Conservation (phyloP, 2,329 filamentous ascomycete genomes). For the Aspergillus arachidicola region DNA sequence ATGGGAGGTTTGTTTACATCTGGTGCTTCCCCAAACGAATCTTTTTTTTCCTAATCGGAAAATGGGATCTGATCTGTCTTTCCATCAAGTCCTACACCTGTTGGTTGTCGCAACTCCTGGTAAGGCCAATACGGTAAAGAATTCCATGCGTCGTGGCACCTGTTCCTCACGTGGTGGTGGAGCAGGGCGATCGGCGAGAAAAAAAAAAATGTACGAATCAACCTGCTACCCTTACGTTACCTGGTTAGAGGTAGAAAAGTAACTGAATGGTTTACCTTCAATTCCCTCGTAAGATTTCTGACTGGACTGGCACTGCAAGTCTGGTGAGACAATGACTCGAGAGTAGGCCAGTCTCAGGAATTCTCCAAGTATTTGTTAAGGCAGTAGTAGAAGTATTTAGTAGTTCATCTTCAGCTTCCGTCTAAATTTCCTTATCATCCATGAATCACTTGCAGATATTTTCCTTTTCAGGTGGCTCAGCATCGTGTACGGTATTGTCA, state of each 20-base stretch:
- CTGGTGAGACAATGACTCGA: neutral
- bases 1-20: neutral
- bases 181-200: neutral
- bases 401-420: neutral
- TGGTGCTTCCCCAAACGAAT: neutral
- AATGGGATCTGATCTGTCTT: neutral
- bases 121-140: neutral
- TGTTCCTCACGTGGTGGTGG: slow-evolving; percentile 4
- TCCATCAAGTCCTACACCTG: neutral
- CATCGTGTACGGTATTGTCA: neutral
- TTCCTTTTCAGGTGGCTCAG: neutral
- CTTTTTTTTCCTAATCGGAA: neutral
- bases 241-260: neutral
- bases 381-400: neutral
- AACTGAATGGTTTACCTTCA: neutral
- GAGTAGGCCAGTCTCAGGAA: neutral
- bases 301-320: neutral
- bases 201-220: neutral
- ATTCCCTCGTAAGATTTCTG: neutral
- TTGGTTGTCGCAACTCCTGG: neutral
- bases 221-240: neutral
- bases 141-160: neutral
- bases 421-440: neutral
- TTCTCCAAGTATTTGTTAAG: neutral
- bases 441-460: neutral